Evolutionary conservation across 495 filamentous ascomycete species (phyloP), one percentile per base, ranked within the genome.

Genomic region (Aspergillus taichungensis): DNA sequence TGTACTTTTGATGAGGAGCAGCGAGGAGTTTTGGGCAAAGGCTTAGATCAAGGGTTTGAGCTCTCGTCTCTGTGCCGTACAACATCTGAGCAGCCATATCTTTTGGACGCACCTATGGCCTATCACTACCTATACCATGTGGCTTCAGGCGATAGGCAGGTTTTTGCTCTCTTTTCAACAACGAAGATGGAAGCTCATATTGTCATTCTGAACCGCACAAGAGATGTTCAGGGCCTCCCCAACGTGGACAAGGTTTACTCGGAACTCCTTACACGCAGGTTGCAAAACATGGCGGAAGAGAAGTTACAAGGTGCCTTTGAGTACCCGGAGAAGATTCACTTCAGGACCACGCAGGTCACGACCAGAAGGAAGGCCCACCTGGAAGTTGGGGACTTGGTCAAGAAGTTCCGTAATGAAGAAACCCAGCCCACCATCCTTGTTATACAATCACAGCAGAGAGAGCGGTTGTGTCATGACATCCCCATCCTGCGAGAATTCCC

Each of bases 1-100:
- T 99, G 92, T 63, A 95, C 90, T 11, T 95, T 97, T 55, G 90
- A 99, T 57, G 83, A 94, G 49, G 82, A 68, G 32, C 90, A 97
- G 55, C 78, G 82, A 40, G 92, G 91, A 47, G 91, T 94, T 10
- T 78, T 99, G 13, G 92, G 92, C 30, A 88, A 86, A 47, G 94
- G 92, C 43, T 71, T 99, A 28, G 92, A 97, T 41, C 81, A 87
- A 49, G 92, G 92, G 3, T 99, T 99, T 57, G 90, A 95, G 51
- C 74, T 99, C 7, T 81, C 82, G 3, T 75, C 82, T 3, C 64
- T 99, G 37, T 80, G 76, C 46, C 75, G 78, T 34, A 80, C 83
- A 1, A 59, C 69, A 5, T 75, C 84, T 13, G 77, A 83, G 31
- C 73, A 72, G 44, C 75, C 82, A 1, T 99, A 99, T 54, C 76